Evolutionary conservation across 2,329 filamentous ascomycete species (phyloP).

Genomic region (Phialophora verrucosa): DNA sequence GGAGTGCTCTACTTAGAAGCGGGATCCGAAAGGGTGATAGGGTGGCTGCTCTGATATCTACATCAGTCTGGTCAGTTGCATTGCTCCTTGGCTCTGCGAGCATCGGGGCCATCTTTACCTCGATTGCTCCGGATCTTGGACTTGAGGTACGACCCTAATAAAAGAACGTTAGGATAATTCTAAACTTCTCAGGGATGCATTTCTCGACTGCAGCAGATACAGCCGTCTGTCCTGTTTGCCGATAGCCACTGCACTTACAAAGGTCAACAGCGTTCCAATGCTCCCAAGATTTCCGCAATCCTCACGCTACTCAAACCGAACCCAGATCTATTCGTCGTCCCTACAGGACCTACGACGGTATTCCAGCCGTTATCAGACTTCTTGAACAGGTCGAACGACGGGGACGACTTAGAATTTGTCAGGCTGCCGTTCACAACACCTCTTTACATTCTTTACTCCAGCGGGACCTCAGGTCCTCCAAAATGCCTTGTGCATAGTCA

Average conservation of each 20-base stretch:
- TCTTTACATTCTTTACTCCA: conserved; percentile 57
- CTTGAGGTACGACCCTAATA: conserved; percentile 4
- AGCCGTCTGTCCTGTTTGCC: conserved; percentile 48
- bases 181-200: conserved; percentile 8
- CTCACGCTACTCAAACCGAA: conserved; percentile 4
- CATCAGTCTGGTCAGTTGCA: conserved; percentile 13
- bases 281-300: conserved; percentile 22
- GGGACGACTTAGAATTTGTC: conserved; percentile 53
- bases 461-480: conserved; percentile 59
- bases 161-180: background rate
- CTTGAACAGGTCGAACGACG: conserved; percentile 7
- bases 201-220: conserved; percentile 44
- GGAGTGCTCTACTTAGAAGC: conserved; percentile 46
- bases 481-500: conserved; percentile 81
- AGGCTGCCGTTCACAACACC: conserved; percentile 73
- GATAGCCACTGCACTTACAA: conserved; percentile 45
- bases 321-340: conserved; percentile 22
- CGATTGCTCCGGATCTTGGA: conserved; percentile 27
- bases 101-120: conserved; percentile 26
- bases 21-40: conserved; percentile 48
- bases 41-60: conserved; percentile 36
- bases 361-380: conserved; percentile 43
- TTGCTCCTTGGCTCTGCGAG: conserved; percentile 25
- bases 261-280: conserved; percentile 18
- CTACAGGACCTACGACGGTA: background rate